These are phyloP conservation scores for Zopfia rhizophila DNA, from an alignment of 2,329 filamentous ascomycete genomes.

Conservation along the genomic window DNA sequence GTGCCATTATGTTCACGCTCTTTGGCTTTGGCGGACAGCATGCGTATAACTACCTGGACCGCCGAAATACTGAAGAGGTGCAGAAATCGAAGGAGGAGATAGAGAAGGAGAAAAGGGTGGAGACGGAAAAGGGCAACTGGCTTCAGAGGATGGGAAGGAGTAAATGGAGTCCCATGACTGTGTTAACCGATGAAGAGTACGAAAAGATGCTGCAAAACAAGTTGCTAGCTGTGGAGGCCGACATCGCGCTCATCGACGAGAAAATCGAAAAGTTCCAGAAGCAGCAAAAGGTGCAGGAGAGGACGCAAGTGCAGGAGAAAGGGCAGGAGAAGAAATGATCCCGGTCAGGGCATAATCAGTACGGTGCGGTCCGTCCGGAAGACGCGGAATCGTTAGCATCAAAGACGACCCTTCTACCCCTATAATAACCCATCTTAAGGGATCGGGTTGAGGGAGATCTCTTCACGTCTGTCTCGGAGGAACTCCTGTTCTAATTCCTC, in stretches of 20 bases:
- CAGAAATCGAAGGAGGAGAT: conserved; percentile 47
- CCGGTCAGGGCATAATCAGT: too few species aligned
- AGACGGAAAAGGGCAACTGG: conserved; percentile 53
- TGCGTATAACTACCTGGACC: conserved; percentile 64
- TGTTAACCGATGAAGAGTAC: conserved; percentile 78
- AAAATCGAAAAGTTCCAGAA: conserved; percentile 67
- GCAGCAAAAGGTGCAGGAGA: conserved; percentile 33
- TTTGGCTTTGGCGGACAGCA: conserved; percentile 68
- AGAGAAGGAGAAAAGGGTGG: conserved; percentile 29
- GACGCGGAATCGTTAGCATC: too few species aligned
- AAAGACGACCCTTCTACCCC: too few species aligned
- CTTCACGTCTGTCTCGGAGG: too few species aligned
- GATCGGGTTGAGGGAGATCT: too few species aligned
- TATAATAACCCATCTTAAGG: too few species aligned
- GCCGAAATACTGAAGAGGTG: conserved; percentile 51
- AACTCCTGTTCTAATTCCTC: too few species aligned
- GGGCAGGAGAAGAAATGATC: conserved; percentile 16
- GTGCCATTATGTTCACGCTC: conserved; percentile 67
- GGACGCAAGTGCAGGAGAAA: conserved; percentile 15
- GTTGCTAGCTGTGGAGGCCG: conserved; percentile 75
- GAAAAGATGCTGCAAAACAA: conserved; percentile 75
- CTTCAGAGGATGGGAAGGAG: conserved; percentile 66
- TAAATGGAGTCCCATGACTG: conserved; percentile 77
- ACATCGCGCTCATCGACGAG: conserved; percentile 82
- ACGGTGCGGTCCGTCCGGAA: too few species aligned